Percentiles rank a stretch among this genome's conserved stretches.
Evolutionary conservation across 202 grass and related monocot species (phyloP).

Genomic region (Panicum virgatum): DNA sequence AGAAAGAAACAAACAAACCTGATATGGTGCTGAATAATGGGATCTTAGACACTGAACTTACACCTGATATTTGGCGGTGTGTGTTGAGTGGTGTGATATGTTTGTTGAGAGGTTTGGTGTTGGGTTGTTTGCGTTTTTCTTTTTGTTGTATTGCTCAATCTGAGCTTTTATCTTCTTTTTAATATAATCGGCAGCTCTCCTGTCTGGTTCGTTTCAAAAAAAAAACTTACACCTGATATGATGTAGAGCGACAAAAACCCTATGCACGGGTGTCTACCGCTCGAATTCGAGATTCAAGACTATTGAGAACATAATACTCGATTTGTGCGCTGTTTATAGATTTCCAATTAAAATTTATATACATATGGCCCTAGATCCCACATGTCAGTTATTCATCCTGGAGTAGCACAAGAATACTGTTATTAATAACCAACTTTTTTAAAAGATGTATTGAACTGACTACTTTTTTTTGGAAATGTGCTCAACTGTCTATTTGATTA

Average conservation of each 20-base stretch:
- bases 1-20: neutral
- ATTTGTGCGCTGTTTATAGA: neutral
- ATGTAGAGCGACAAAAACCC: neutral
- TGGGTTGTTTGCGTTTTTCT: no score
- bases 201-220: no score
- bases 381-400: neutral
- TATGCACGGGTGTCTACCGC: neutral
- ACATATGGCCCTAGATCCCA: neutral
- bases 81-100: no score
- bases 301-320: neutral
- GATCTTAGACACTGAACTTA: constrained; percentile 17
- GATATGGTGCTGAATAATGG: neutral
- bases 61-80: no score
- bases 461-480: no score
- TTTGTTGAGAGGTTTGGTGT: no score
- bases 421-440: neutral
- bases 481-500: neutral
- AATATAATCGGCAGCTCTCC: no score
- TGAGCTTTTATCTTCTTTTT: no score
- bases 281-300: neutral
- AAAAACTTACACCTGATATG: no score
- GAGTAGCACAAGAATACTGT: neutral
- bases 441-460: no score
- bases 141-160: no score
- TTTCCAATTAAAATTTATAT: neutral